Conservation (phyloP, 345 rosid genomes). For the Passiflora organensis region DNA sequence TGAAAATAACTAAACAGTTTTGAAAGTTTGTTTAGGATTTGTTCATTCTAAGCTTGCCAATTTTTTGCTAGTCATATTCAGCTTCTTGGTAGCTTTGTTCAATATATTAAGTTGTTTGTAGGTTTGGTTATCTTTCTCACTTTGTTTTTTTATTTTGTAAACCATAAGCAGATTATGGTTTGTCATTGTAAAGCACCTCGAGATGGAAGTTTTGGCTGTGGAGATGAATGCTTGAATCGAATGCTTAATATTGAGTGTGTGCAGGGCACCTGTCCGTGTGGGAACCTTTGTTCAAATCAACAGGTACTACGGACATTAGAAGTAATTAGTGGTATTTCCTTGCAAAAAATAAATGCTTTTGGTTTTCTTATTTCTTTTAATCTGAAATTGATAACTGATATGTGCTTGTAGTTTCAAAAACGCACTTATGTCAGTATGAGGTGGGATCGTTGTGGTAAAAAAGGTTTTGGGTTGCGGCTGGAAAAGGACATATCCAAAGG, state of each 20-base stretch:
- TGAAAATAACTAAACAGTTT: too few relatives aligned
- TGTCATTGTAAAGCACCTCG: slow-evolving; percentile 75
- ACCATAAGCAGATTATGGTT: slow-evolving; percentile 73
- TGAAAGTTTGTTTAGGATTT: too few relatives aligned
- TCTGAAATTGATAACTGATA: too few relatives aligned
- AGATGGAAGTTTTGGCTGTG: slow-evolving; percentile 68
- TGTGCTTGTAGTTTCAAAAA: slow-evolving; percentile 75
- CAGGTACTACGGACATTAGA: slow-evolving; percentile 40
- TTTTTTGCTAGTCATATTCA: too few relatives aligned
- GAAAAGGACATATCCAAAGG: slow-evolving; percentile 68
- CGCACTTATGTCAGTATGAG: slow-evolving; percentile 64
- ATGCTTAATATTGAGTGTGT: slow-evolving; percentile 97
- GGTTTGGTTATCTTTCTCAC: not conserved
- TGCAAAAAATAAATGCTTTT: not conserved
- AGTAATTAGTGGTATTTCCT: not conserved
- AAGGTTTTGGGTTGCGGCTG: slow-evolving; percentile 88
- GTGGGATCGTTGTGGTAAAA: slow-evolving; percentile 80
- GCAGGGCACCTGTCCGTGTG: slow-evolving; percentile 88
- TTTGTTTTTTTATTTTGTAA: not conserved
- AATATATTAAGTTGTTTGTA: too few relatives aligned
- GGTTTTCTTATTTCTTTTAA: too few relatives aligned
- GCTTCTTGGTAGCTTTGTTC: too few relatives aligned
- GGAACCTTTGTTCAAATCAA: slow-evolving; percentile 90
- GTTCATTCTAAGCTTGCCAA: too few relatives aligned
- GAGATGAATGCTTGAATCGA: slow-evolving; percentile 94